Evolutionary conservation across 345 rosid species (phyloP), one percentile per base, ranked within the genome.

Genomic region (Hibiscus tridactylites): DNA sequence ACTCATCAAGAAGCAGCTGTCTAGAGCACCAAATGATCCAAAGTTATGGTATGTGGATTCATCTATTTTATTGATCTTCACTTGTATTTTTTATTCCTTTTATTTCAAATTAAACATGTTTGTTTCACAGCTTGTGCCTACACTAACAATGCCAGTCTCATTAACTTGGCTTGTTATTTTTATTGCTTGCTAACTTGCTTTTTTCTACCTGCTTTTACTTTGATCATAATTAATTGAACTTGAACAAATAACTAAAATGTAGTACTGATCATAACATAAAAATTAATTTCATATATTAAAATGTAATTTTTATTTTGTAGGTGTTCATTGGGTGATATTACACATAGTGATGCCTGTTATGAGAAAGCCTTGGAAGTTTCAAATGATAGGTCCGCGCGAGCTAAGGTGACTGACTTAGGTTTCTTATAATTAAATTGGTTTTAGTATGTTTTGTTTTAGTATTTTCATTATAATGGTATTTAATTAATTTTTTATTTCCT

Each of bases 281-380:
- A 39, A 63, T 39, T 37, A 29, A 29, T 29, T 3, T 29, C 31
- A 29, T 29, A 57, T 57, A 6, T 11, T 21, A 24, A 21, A 9
- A 57, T 71, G 65, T 53, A 21, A 21, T 57, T 68, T 61, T 79
- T 75, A 63, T 71, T 53, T 72, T 82, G 8, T 80, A 94, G 98
- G 97, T 94, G 98, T 79, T 88, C 96, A 26, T 76, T 94, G 71
- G 98, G 98, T 42, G 97, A 91, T 84, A 87, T 90, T 71, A 88
- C 97, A 73, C 83, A 76, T 61, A 70, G 84, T 76, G 93, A 90
- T 82, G 77, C 93, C 78, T 94, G 91, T 85, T 92, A 85, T 75
- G 86, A 88, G 73, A 94, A 90, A 75, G 99, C 97, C 67, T 76
- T 94, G 81, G 97, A 94, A 82, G 93, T 94, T 81, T 91, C 98